Percentiles rank a stretch among this genome's conserved stretches.
These are phyloP conservation scores for Moelleriella libera DNA, from an alignment of 2,329 filamentous ascomycete genomes.

Conservation along the genomic window DNA sequence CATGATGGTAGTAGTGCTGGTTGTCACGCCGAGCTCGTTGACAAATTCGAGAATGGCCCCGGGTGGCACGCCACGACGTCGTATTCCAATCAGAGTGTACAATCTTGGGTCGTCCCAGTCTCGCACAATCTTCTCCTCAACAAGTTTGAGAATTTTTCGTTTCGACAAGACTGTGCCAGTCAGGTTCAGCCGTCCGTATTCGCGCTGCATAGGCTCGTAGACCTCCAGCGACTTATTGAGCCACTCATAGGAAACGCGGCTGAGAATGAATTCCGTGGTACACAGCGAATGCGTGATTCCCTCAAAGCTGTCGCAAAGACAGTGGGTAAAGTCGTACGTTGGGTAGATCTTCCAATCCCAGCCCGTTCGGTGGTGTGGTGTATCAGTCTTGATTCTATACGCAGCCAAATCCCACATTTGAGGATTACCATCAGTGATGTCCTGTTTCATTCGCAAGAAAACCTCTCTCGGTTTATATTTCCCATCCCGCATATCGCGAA, in stretches of 20 bases:
- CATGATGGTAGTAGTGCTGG: slow-evolving; percentile 64
- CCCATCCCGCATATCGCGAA: slow-evolving; percentile 80
- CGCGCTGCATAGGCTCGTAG: slow-evolving; percentile 88
- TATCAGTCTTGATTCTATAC: slow-evolving; percentile 59
- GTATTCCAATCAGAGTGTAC: slow-evolving; percentile 74
- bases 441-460: slow-evolving; percentile 85
- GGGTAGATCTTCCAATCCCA: slow-evolving; percentile 85
- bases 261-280: slow-evolving; percentile 81
- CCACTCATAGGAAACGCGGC: slow-evolving; percentile 80
- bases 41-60: slow-evolving; percentile 82
- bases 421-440: slow-evolving; percentile 69
- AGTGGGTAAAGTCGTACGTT: slow-evolving; percentile 87
- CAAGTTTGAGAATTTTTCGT: slow-evolving; percentile 65
- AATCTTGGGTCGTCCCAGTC: slow-evolving; percentile 87
- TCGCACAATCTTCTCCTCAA: slow-evolving; percentile 60
- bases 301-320: slow-evolving; percentile 84
- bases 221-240: slow-evolving; percentile 69
- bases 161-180: slow-evolving; percentile 80
- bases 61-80: slow-evolving; percentile 73
- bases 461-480: slow-evolving; percentile 77
- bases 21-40: slow-evolving; percentile 82
- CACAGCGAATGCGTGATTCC: slow-evolving; percentile 87
- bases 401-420: slow-evolving; percentile 95
- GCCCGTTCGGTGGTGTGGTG: slow-evolving; percentile 65
- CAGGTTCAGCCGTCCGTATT: slow-evolving; percentile 55